Evolutionary conservation across 169 alveolate genomes (phyloP).

Genomic region (Cystoisospora suis): DNA sequence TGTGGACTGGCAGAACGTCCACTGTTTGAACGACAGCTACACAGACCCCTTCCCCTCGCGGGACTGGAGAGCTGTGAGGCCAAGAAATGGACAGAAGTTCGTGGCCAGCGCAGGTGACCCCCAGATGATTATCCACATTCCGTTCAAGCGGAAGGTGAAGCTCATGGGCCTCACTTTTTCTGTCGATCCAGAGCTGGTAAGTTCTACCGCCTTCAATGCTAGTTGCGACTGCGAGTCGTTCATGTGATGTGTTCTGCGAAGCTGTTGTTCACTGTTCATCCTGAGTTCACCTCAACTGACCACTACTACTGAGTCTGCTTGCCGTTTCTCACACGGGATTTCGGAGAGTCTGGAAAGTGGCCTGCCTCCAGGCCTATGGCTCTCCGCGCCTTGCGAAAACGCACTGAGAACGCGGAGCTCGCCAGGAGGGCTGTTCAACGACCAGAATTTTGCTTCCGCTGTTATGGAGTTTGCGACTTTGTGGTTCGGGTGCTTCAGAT

Average conservation of each 20-base stretch:
- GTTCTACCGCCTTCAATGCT: no score
- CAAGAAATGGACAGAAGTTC: neutral
- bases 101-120: slow-evolving; percentile 3
- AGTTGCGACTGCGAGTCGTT: no score
- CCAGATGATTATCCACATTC: slow-evolving; percentile 9
- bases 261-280: no score
- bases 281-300: no score
- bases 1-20: slow-evolving; percentile 25
- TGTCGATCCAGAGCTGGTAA: neutral
- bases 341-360: no score
- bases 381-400: no score
- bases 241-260: no score
- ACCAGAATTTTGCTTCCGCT: neutral
- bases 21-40: slow-evolving; percentile 10
- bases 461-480: neutral
- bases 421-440: no score
- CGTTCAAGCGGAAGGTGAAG: slow-evolving; percentile 15
- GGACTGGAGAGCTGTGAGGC: neutral
- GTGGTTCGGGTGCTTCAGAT: neutral
- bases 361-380: no score
- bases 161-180: neutral
- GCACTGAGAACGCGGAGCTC: no score
- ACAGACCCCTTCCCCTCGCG: neutral
- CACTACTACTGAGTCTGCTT: no score
- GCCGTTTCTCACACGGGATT: no score